phyloP scores from a whole-genome alignment of 805 yeast species.

The Ogataea neopini region DNA sequence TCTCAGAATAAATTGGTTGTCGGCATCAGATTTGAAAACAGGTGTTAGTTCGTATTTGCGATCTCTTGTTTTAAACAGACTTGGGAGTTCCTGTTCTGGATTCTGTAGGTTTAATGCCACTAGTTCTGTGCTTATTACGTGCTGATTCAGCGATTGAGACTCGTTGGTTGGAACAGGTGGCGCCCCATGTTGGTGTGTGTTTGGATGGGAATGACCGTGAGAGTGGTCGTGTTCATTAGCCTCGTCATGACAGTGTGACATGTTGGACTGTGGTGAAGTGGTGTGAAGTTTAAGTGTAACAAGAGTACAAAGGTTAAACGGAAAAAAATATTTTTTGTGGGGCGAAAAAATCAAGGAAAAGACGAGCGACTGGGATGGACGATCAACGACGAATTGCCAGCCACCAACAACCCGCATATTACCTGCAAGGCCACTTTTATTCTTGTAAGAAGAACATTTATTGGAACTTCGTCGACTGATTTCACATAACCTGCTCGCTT shows the following conservation, averaged over 20 bases:
- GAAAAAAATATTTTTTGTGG: background rate
- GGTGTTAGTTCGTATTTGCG: conserved; percentile 50
- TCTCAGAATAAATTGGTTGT: conserved; percentile 72
- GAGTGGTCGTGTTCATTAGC: conserved; percentile 16
- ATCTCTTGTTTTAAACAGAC: conserved; percentile 55
- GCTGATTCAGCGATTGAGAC: conserved; percentile 63
- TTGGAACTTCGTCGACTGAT: too few relatives aligned
- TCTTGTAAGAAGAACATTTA: too few relatives aligned
- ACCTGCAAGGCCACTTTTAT: too few relatives aligned
- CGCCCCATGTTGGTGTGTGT: conserved; percentile 43
- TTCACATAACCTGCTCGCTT: too few relatives aligned
- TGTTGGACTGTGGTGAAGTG: conserved; percentile 6
- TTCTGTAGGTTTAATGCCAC: conserved; percentile 64
- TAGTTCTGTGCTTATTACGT: conserved; percentile 61
- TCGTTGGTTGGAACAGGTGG: conserved; percentile 72
- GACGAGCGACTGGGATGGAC: too few relatives aligned
- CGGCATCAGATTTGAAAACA: conserved; percentile 63
- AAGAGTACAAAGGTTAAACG: too few relatives aligned
- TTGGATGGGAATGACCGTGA: conserved; percentile 27
- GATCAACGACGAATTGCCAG: too few relatives aligned
- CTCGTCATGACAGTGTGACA: conserved; percentile 26
- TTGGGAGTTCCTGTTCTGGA: conserved; percentile 46
- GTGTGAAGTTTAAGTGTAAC: too few relatives aligned
- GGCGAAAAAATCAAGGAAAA: background rate
- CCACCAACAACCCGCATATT: background rate